These are phyloP conservation scores for Cladobotryum protrusum DNA, from an alignment of 2,329 filamentous ascomycete genomes.

Conservation along the genomic window DNA sequence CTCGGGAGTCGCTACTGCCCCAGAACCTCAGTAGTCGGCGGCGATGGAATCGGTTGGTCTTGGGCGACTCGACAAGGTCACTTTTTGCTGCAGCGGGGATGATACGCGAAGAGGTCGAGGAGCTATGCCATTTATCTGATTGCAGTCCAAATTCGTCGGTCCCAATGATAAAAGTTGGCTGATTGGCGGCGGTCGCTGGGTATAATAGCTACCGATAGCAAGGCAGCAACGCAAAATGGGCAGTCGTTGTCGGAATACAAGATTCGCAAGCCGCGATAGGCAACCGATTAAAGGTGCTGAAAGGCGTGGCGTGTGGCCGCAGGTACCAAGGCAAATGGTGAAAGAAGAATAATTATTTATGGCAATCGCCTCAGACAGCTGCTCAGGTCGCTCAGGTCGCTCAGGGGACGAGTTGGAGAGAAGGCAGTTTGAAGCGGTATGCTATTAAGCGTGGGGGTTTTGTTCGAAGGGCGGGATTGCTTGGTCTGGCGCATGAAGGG, in stretches of 20 bases:
- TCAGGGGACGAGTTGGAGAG: no score
- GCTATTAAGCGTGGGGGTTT: no score
- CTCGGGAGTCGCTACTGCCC: slow-evolving; percentile 10
- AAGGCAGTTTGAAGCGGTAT: no score
- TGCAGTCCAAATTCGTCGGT: background rate
- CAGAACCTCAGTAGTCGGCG: background rate
- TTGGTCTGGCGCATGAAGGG: background rate
- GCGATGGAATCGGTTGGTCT: background rate
- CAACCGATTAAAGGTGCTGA: background rate
- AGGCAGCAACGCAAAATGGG: background rate
- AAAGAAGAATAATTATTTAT: background rate
- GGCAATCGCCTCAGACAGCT: background rate
- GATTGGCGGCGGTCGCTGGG: background rate
- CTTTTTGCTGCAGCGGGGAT: no score
- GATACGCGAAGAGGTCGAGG: no score
- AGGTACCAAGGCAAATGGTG: background rate
- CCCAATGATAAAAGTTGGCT: background rate
- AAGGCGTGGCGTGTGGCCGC: background rate
- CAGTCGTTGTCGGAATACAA: background rate
- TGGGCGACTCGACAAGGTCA: no score
- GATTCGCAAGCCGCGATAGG: background rate
- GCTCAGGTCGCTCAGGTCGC: no score
- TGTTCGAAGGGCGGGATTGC: no score
- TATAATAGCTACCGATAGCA: background rate
- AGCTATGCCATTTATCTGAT: background rate